A percentile compares a stretch with the other conserved stretches of the same genome.
These are phyloP conservation scores for Quercus lobata DNA, from an alignment of 331 rosid species.

Conservation along the genomic window DNA sequence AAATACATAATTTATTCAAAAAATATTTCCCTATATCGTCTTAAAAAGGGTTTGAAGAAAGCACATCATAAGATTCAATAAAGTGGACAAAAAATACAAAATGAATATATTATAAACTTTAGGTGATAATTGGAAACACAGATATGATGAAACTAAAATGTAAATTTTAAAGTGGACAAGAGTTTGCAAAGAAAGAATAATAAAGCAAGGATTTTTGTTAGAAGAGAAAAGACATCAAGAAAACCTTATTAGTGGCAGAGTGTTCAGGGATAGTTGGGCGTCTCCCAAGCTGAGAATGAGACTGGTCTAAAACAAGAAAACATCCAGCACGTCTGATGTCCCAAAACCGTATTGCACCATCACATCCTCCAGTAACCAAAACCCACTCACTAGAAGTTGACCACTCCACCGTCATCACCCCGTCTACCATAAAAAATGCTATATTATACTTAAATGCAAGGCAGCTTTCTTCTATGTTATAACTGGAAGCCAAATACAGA, in stretches of 20 bases:
- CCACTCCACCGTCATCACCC: slow-evolving; percentile 92
- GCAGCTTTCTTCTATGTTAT: background rate
- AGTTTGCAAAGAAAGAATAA: background rate
- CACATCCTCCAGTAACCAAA: slow-evolving; percentile 88
- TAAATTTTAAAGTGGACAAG: background rate
- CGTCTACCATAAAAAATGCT: slow-evolving; percentile 49
- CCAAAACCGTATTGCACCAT: slow-evolving; percentile 97
- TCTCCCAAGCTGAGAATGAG: slow-evolving; percentile 84
- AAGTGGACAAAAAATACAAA: background rate
- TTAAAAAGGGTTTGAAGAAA: background rate
- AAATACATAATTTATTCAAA: background rate
- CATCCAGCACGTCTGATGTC: slow-evolving; percentile 94
- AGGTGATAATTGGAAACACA: background rate
- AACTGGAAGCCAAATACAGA: background rate
- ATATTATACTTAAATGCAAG: background rate
- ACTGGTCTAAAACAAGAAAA: slow-evolving; percentile 79
- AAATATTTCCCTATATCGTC: background rate
- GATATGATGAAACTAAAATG: background rate
- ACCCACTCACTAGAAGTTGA: slow-evolving; percentile 90
- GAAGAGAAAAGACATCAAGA: slow-evolving; percentile 4
- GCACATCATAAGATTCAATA: background rate
- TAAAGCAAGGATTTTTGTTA: background rate
- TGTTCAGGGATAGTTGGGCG: slow-evolving; percentile 67
- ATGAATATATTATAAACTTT: background rate
- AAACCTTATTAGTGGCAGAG: slow-evolving; percentile 54